A percentile compares a stretch with the other conserved stretches of the same genome.
Evolutionary conservation across 2,329 filamentous ascomycete species (phyloP).

Genomic region (Bipolaris oryzae): DNA sequence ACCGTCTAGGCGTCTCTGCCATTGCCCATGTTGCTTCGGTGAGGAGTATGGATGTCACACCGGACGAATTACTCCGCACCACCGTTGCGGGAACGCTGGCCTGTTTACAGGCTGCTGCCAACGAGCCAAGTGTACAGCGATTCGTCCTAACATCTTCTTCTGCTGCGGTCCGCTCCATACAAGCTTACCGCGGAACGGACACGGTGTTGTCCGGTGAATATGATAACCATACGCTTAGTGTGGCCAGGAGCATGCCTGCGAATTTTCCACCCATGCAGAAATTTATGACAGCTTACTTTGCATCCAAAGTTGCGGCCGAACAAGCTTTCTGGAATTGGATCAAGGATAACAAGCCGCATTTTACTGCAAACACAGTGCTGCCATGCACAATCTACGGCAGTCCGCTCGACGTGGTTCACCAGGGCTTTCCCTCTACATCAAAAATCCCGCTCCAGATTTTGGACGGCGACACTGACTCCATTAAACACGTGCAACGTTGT

Average conservation of each 20-base stretch:
- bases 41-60: constrained; percentile 51
- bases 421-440: constrained; percentile 22
- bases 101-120: constrained; percentile 50
- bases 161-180: constrained; percentile 27
- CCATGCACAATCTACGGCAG: constrained; percentile 20
- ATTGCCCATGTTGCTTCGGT: constrained; percentile 55
- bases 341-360: constrained; percentile 48
- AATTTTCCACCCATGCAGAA: constrained; percentile 25
- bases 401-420: constrained; percentile 16
- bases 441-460: constrained; percentile 14
- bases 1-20: constrained; percentile 44
- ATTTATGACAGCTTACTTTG: constrained; percentile 45
- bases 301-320: constrained; percentile 53
- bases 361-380: constrained; percentile 47
- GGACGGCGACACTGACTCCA: constrained; percentile 18
- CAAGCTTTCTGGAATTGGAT: constrained; percentile 52
- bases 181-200: constrained; percentile 39
- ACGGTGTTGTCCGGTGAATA: constrained; percentile 39
- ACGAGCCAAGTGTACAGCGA: constrained; percentile 50
- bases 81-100: constrained; percentile 47
- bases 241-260: constrained; percentile 34
- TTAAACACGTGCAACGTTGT: constrained; percentile 20
- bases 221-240: constrained; percentile 40
- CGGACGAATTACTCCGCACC: constrained; percentile 22
- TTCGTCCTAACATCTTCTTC: constrained; percentile 53